Evolutionary conservation across 139 green algal species (phyloP), one percentile per base, ranked within the genome.

Genomic region (Picochlorum sp.): DNA sequence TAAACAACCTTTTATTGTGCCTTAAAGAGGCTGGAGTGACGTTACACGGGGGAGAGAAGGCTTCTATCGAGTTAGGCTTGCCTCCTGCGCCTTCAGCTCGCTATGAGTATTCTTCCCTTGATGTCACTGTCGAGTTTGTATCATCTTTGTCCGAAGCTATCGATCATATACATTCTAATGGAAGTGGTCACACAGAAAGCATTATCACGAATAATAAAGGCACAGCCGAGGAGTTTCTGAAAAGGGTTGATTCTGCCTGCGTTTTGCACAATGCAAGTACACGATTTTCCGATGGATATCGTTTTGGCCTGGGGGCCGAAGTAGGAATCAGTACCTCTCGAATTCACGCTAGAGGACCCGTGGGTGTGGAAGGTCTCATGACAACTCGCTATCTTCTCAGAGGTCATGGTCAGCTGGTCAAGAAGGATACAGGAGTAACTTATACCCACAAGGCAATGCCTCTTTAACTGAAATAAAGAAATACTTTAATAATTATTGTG

Each of bases 361-460:
- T 98, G 14, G 93, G 93, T 6, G 93, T 99, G 39, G 93, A 99
- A 72, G 93, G 93, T 1, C 76, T 99, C 68, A 78, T 99, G 13
- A 98, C 91, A 7, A 95, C 83, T 26, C 84, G 89, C 55, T 98
- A 77, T 74, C 57, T 96, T 35, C 65, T 97, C 65, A 69, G 85
- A 7, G 92, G 92, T 20, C 45, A 50, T 8, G 92, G 82, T 12
- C 86, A 96, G 39, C 53, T 91, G 3, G 88, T 95, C 43, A 71
- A 76, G n/a, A 96, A 97, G 69, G 92, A 98, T 77, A 81, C 56
- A 22, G 78, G 78, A 24, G 83, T 97, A 32, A 65, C 61, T 2
- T 98, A 96, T 78, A 94, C 82, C 13, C 88, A 96, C 75, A 81
- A 75, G 49, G 10, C 60, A 16, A 66, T 96, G 7, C 39, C 39